Evolutionary conservation across 352 stramenopile genomes (phyloP).

Genomic region (Globisporangium alternatum): DNA sequence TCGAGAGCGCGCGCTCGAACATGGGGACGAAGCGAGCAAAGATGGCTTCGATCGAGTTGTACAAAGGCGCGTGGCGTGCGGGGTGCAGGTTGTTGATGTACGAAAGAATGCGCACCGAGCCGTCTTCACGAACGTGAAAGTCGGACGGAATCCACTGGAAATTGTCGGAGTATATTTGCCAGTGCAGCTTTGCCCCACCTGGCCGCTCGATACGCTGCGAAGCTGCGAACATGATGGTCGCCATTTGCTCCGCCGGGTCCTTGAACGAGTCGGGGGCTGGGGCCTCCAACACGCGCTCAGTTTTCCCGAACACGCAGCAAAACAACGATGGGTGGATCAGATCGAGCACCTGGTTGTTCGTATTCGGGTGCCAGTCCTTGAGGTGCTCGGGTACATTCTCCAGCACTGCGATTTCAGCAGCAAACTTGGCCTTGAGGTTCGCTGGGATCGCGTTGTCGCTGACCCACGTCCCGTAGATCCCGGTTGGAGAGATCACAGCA

Average conservation of each 20-base stretch:
- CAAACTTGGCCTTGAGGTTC: slow-evolving; percentile 27
- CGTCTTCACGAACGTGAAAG: slow-evolving; percentile 21
- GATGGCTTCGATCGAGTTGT: slow-evolving; percentile 27
- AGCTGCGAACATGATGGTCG: slow-evolving; percentile 8
- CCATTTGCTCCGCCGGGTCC: slow-evolving; percentile 31
- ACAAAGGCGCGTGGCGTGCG: slow-evolving; percentile 20
- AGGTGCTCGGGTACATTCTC: slow-evolving; percentile 33
- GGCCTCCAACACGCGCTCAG: slow-evolving; percentile 2
- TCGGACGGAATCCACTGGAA: slow-evolving; percentile 46
- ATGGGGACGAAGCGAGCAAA: slow-evolving; percentile 37
- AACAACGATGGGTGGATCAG: slow-evolving; percentile 60
- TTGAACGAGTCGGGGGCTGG: neutral
- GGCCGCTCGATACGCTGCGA: neutral
- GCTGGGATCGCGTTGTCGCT: slow-evolving; percentile 27
- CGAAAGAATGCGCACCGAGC: slow-evolving; percentile 24
- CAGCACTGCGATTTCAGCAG: slow-evolving; percentile 20
- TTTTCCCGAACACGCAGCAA: slow-evolving; percentile 45
- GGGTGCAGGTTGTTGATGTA: slow-evolving; percentile 66
- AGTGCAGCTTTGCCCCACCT: too few relatives aligned
- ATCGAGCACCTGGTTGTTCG: slow-evolving; percentile 44
- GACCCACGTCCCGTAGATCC: slow-evolving; percentile 21
- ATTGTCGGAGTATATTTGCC: slow-evolving; percentile 1
- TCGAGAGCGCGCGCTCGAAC: slow-evolving; percentile 31
- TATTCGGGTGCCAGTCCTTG: slow-evolving; percentile 60
- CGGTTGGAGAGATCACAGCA: neutral